A percentile compares a stretch with the other conserved stretches of the same genome.
Conservation (phyloP, 1,139 yeast genomes). For the Pichia sp. region DNA sequence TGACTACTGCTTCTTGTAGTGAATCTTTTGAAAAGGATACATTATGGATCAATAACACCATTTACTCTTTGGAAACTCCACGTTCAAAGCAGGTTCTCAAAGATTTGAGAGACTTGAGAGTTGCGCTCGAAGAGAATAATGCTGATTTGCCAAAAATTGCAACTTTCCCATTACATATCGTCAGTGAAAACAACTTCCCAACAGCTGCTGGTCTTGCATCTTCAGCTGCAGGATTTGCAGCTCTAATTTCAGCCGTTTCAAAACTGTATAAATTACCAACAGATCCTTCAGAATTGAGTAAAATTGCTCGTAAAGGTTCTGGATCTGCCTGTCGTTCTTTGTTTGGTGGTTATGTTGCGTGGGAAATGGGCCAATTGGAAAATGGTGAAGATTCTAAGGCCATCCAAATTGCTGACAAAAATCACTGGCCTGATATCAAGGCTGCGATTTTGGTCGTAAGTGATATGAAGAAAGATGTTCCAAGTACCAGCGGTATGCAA, state of each 20-base stretch:
- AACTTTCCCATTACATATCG: slow-evolving; percentile 63
- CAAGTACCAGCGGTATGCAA: slow-evolving; percentile 96
- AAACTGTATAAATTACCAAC: slow-evolving; percentile 74
- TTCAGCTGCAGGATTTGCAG: slow-evolving; percentile 98
- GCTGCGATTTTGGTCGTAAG: slow-evolving; percentile 90
- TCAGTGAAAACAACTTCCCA: slow-evolving; percentile 94
- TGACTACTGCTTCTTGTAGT: slow-evolving; percentile 79
- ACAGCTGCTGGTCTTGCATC: slow-evolving; percentile 99
- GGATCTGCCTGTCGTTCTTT: slow-evolving; percentile 97
- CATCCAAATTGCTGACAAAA: slow-evolving; percentile 74
- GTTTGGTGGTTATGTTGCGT: slow-evolving; percentile 96
- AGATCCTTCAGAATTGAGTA: slow-evolving; percentile 74
- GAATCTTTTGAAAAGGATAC: slow-evolving; percentile 50
- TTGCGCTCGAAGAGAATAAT: slow-evolving; percentile 42
- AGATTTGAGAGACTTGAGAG: slow-evolving; percentile 66
- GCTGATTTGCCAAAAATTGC: slow-evolving; percentile 50
- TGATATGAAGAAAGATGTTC: slow-evolving; percentile 89
- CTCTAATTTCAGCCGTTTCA: slow-evolving; percentile 82
- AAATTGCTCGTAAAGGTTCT: slow-evolving; percentile 94
- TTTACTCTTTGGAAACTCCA: slow-evolving; percentile 30
- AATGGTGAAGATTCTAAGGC: slow-evolving; percentile 92
- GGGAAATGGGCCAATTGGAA: slow-evolving; percentile 82
- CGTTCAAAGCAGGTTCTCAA: slow-evolving; percentile 75
- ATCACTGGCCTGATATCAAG: slow-evolving; percentile 88
- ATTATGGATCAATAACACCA: slow-evolving; percentile 73